Conservation (phyloP, 305 asterid species). For the Andrographis paniculata region DNA sequence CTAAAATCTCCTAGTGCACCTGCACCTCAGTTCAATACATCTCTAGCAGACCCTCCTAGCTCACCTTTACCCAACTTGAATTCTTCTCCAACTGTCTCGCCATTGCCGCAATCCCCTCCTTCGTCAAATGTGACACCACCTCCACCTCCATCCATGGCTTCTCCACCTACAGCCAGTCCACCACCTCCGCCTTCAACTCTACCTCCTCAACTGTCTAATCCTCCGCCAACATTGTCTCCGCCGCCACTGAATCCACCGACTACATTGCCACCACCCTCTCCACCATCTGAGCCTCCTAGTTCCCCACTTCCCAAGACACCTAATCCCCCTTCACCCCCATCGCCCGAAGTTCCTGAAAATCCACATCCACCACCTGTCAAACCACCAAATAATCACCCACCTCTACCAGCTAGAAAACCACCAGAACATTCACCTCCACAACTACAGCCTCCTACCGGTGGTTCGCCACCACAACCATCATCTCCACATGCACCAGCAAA, state of each 20-base stretch:
- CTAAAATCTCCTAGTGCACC: background rate
- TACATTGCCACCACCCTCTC: constrained; percentile 19
- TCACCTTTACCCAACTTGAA: constrained; percentile 9
- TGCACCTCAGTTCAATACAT: constrained; percentile 6
- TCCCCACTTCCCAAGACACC: constrained; percentile 22
- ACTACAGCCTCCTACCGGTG: constrained; percentile 19
- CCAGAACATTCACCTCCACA: constrained; percentile 10
- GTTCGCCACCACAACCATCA: constrained; percentile 46
- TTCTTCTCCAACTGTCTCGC: constrained; percentile 17
- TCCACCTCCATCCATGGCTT: constrained; percentile 11
- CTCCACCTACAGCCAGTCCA: constrained; percentile 7
- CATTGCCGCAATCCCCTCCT: constrained; percentile 15
- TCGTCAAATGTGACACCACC: constrained; percentile 3
- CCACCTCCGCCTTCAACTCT: constrained; percentile 21
- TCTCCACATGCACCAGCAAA: constrained; percentile 25
- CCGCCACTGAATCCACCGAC: constrained; percentile 19
- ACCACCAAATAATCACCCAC: constrained; percentile 31
- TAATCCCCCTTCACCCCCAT: constrained; percentile 21
- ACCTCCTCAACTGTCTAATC: constrained; percentile 20
- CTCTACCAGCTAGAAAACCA: constrained; percentile 24
- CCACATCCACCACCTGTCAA: constrained; percentile 24
- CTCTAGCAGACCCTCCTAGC: constrained; percentile 13
- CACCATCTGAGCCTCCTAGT: constrained; percentile 21
- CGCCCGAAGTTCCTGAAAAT: constrained; percentile 1
- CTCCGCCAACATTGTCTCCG: constrained; percentile 27